A percentile compares a stretch with the other conserved stretches of the same genome.
phyloP scores from a whole-genome alignment of 768 basidiomycete genomes.

The Psilocybe cubensis region DNA sequence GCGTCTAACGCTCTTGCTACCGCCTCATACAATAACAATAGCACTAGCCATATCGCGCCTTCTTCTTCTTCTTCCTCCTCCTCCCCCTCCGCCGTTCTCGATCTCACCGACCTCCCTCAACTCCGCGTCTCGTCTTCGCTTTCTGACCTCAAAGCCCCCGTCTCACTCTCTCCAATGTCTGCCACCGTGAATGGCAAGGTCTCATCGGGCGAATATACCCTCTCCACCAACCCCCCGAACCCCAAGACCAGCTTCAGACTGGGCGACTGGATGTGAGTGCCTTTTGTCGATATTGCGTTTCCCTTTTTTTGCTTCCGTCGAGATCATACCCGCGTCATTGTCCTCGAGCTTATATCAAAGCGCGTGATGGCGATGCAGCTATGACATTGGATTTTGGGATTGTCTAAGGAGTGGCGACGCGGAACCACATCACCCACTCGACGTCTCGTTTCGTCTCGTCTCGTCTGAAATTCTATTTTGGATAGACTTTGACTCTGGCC shows the following conservation, averaged over 20 bases:
- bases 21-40: constrained; percentile 11
- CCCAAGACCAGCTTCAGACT: constrained; percentile 66
- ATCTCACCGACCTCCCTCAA: constrained; percentile 16
- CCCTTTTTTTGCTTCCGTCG: constrained; percentile 13
- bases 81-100: no score
- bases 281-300: no score
- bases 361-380: no score
- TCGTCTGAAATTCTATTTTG: constrained; percentile 10
- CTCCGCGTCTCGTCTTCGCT: constrained; percentile 17
- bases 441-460: no score
- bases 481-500: no score
- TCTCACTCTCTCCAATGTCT: constrained; percentile 29
- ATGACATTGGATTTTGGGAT: no score
- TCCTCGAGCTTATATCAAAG: no score
- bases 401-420: neutral
- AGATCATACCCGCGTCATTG: neutral
- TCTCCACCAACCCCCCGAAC: constrained; percentile 76
- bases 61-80: no score
- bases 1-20: constrained; percentile 17
- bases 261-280: constrained; percentile 79
- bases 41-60: no score
- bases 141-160: constrained; percentile 21
- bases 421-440: no score
- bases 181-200: constrained; percentile 14
- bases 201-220: constrained; percentile 44